Evolutionary conservation across 495 filamentous ascomycete genomes (phyloP).

Genomic region (Oleoguttula mirabilis): DNA sequence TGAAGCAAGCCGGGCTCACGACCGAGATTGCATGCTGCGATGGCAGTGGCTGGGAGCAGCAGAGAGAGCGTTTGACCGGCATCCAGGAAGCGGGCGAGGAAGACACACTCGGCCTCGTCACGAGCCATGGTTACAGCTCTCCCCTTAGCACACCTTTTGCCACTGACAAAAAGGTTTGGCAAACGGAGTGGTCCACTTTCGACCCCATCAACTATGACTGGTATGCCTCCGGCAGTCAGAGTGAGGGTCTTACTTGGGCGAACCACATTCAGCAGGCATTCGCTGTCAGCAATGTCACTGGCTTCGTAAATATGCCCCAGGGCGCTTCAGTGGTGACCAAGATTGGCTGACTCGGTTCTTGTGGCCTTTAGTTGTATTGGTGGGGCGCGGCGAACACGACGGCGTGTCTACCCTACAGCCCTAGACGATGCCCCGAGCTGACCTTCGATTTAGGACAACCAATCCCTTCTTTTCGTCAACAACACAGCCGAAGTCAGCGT

Average conservation of each 20-base stretch:
- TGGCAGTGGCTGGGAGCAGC: conserved; percentile 36
- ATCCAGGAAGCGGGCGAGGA: conserved; percentile 34
- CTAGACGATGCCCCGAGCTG: no score
- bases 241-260: conserved; percentile 47
- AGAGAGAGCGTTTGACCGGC: conserved; percentile 29
- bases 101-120: conserved; percentile 33
- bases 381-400: conserved; percentile 32
- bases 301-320: no score
- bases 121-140: conserved; percentile 38
- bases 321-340: no score
- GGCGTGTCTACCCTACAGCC: no score
- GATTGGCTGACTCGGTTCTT: no score
- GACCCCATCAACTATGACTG: conserved; percentile 36
- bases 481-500: conserved; percentile 31
- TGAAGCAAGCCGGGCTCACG: conserved; percentile 29
- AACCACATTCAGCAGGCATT: conserved; percentile 38
- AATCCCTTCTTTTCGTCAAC: conserved; percentile 26
- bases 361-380: conserved; percentile 46
- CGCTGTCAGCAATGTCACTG: conserved; percentile 34
- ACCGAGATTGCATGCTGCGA: conserved; percentile 41
- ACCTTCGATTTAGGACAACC: no score
- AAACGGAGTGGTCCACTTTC: conserved; percentile 42
- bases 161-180: conserved; percentile 36
- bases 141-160: conserved; percentile 30
- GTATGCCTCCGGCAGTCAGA: conserved; percentile 34